Evolutionary conservation across 2,329 filamentous ascomycete genomes (phyloP), one percentile per base, ranked within the genome.

Genomic region (Orbilia quercus): DNA sequence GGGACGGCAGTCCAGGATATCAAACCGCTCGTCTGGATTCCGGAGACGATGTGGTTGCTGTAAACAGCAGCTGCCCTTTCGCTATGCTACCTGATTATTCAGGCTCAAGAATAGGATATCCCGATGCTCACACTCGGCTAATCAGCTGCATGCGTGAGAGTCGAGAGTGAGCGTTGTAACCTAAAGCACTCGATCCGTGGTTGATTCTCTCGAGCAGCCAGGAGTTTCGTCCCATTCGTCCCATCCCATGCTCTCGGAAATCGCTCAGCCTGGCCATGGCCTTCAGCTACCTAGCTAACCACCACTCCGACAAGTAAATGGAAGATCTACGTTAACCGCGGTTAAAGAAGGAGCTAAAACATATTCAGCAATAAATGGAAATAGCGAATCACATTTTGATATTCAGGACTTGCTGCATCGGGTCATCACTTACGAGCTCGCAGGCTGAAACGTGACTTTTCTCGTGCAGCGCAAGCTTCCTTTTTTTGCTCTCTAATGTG

Each of bases 371-470:
- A 45, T 40, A 31, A 40, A 23, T 59, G 38, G 54, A 65, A 72
- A 72, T 40, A 63, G 64, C 59, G 64, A 69, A 69, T 69, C 64
- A 69, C 64, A 69, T 60, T 69, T 69, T 31, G 45, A 42, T 67
- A 47, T 25, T 62, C 40, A 22, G 28, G 51, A 63, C 31, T 65
- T 72, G 63, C 67, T 72, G 51, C 51, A 72, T 72, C 47, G 38
- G 67, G 59, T 40, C 51, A 50, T 55, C 51, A 57, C 25, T 54
- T 58, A 64, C 67, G 67, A 72, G 55, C 55, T 53, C 54, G 53
- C 59, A 59, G 59, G 59, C 59, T 72, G 67, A 72, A 64, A 72
- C 67, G 67, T 72, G 67, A 72, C 67, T 65, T 53, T 44, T 25
- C 66, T 58, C 44, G 67, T 60, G 58, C 58, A 72, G 44, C 63